phyloP scores from a whole-genome alignment of 2,329 filamentous ascomycete species.

The Colletotrichum coccodes region DNA sequence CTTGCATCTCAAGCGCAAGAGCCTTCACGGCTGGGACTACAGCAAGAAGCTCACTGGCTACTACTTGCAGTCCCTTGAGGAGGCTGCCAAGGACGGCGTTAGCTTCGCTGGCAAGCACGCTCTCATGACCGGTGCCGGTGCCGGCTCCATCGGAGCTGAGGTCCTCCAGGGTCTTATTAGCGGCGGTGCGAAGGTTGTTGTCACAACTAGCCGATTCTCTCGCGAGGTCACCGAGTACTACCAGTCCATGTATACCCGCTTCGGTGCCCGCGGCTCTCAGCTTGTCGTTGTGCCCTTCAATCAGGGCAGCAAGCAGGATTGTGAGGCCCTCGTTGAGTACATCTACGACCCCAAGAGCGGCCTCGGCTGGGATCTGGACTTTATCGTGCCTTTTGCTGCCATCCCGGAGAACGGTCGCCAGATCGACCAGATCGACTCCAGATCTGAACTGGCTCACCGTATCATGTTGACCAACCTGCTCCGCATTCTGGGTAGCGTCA shows the following conservation, averaged over 20 bases:
- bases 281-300: conserved; percentile 99
- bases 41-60: conserved; percentile 97
- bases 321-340: conserved; percentile 92
- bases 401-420: conserved; percentile 97
- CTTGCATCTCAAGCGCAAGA: conserved; percentile 94
- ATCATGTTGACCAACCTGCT: conserved; percentile 99
- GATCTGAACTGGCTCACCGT: conserved; percentile 96
- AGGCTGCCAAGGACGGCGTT: conserved; percentile 86
- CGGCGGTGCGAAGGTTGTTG: conserved; percentile 95
- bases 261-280: conserved; percentile 92
- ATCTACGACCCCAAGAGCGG: conserved; percentile 97
- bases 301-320: conserved; percentile 97
- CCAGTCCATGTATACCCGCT: conserved; percentile 97
- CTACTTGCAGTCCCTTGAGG: conserved; percentile 92
- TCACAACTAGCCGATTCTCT: conserved; percentile 96
- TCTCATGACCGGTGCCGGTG: conserved; percentile 97
- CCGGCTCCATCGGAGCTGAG: conserved; percentile 96
- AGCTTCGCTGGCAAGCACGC: conserved; percentile 96
- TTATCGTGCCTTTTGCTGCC: conserved; percentile 93
- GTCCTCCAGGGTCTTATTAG: conserved; percentile 96
- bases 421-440: conserved; percentile 96
- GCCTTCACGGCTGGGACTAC: conserved; percentile 96
- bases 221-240: conserved; percentile 99
- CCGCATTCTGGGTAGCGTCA: conserved; percentile 89
- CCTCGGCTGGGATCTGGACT: conserved; percentile 98